A percentile compares a stretch with the other conserved stretches of the same genome.
Evolutionary conservation across 73 alveolate species (phyloP).

Genomic region (Paramecium biaurelia): DNA sequence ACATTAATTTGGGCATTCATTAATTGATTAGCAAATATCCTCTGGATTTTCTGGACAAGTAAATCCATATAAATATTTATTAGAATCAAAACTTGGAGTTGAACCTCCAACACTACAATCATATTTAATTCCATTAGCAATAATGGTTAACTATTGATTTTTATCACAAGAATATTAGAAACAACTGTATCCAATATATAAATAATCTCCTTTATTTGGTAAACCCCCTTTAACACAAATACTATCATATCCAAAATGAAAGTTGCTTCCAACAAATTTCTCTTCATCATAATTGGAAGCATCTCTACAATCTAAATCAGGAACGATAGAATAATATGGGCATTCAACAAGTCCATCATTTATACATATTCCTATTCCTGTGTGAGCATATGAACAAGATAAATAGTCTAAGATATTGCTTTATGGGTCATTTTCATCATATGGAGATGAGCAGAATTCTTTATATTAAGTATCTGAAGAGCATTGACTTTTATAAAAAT

Average conservation of each 20-base stretch:
- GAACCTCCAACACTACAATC: neutral
- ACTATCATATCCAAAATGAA: conserved; percentile 45
- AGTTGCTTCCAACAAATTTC: neutral
- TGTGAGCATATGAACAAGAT: neutral
- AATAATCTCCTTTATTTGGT: neutral
- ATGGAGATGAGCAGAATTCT: neutral
- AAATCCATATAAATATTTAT: neutral
- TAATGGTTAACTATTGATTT: neutral
- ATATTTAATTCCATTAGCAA: neutral
- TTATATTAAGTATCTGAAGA: neutral
- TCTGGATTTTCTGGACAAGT: neutral
- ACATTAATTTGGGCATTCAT: conserved; percentile 2
- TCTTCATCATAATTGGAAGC: neutral
- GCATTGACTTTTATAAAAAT: neutral
- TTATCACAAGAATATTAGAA: neutral
- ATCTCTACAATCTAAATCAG: neutral
- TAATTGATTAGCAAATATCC: neutral
- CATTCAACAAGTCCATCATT: conserved; percentile 12
- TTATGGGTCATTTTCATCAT: neutral
- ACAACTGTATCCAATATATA: neutral
- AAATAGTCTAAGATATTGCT: neutral
- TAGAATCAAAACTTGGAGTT: neutral
- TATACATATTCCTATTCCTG: neutral
- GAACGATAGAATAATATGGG: neutral
- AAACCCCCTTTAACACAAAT: conserved; percentile 2